Evolutionary conservation across 768 basidiomycete genomes (phyloP).

Genomic region (Leccinum incarnatum): DNA sequence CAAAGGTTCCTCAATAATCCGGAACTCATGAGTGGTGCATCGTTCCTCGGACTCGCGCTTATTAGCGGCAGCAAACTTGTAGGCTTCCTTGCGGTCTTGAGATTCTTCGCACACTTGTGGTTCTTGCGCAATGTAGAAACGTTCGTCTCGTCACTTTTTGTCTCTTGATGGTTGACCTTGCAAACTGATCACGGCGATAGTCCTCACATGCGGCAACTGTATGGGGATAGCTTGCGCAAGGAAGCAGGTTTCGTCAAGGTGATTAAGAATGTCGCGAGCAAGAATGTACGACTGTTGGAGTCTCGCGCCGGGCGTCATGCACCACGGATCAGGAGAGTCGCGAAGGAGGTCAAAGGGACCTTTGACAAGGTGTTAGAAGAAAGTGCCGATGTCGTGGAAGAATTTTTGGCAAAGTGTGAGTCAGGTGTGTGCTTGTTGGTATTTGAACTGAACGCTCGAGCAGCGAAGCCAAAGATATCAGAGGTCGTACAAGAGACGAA

Average conservation of each 20-base stretch:
- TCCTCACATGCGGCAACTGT: slow-evolving; percentile 97
- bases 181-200: slow-evolving; percentile 38
- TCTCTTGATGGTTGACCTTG: background rate
- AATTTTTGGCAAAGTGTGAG: slow-evolving; percentile 89
- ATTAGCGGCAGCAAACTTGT: slow-evolving; percentile 95
- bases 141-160: slow-evolving; percentile 44
- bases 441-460: slow-evolving; percentile 6
- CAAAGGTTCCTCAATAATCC: slow-evolving; percentile 89
- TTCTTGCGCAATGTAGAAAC: slow-evolving; percentile 91
- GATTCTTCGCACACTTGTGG: slow-evolving; percentile 92
- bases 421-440: slow-evolving; percentile 3
- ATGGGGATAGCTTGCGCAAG: slow-evolving; percentile 89
- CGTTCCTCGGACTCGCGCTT: slow-evolving; percentile 90
- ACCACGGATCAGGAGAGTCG: slow-evolving; percentile 79
- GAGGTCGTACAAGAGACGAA: slow-evolving; percentile 95
- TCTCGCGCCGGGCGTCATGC: slow-evolving; percentile 76
- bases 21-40: slow-evolving; percentile 92
- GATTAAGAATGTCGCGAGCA: slow-evolving; percentile 88
- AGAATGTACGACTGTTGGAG: slow-evolving; percentile 75
- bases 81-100: slow-evolving; percentile 75
- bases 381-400: slow-evolving; percentile 89
- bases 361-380: slow-evolving; percentile 96
- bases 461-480: slow-evolving; percentile 84
- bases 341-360: slow-evolving; percentile 88
- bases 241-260: slow-evolving; percentile 98